Evolutionary conservation across 768 basidiomycete genomes (phyloP), one percentile per base, ranked within the genome.

Genomic region (Lentinula sp.): DNA sequence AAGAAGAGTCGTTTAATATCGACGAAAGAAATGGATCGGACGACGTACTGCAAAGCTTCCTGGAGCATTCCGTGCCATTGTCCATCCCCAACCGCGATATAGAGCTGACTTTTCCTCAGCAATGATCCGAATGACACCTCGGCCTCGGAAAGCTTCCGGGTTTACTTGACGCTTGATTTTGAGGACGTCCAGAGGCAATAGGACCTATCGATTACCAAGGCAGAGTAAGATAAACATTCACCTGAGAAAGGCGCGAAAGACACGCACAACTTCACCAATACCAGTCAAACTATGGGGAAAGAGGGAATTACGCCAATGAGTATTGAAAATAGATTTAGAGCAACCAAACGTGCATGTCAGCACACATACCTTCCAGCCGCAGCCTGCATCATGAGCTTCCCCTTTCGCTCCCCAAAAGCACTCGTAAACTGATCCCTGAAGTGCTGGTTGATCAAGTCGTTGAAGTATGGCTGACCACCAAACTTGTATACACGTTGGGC

Each of bases 131-230:
- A 97, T 64, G 66, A 95, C 81, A 18, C 95, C 94, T 28, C 96
- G 91, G 41, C 95, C 95, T 39, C 93, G 90, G 85, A 99, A 94
- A 1, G 96, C 96, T 68, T 98, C 97, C 1, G 96, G 96, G 77
- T 99, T 99, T 60, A 91, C 92, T 78, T 99, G 96, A 57, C 95
- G 89, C 79, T 97, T 98, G 75, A 99, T 98, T 77, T 99, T 99
- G 71, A 99, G 86, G 23, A 86, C 95, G 70, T 99, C 96, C 5
- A 98, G 82, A 2, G 96, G 96, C 39, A 99, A 85, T n/a, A 99
- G 86, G 37, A 96, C 86, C 88, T 88, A 63, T 16, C 15, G 6
- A 57, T 41, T 18, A 1, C 49, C 36, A 3, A 51, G 37, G 32
- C n/a, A 15, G 20, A 35, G 33, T 48, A 4, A 7, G 37, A 13